phyloP scores from a whole-genome alignment of 2,329 filamentous ascomycete species.

The Orbilia quercus region DNA sequence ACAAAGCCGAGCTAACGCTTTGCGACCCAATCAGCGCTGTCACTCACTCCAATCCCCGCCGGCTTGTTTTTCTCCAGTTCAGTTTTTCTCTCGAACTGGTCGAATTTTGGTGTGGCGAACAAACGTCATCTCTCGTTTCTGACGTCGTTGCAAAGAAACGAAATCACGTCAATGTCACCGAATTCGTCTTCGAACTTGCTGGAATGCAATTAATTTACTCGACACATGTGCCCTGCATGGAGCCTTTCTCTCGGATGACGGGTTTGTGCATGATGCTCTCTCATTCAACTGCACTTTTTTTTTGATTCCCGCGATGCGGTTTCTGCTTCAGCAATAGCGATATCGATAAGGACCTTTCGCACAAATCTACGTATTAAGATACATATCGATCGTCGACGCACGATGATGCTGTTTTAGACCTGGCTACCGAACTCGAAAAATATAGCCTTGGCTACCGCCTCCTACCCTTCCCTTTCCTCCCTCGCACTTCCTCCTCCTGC shows the following conservation, averaged over 20 bases:
- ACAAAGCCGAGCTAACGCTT: constrained; percentile 2
- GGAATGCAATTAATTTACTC: too few relatives aligned
- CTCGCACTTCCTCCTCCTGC: constrained; percentile 33
- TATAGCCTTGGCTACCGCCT: constrained; percentile 3
- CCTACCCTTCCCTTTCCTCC: constrained; percentile 34
- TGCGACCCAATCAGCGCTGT: constrained; percentile 34
- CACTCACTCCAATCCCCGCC: constrained; percentile 9
- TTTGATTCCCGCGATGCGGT: not conserved
- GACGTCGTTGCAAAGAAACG: not conserved
- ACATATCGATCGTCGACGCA: too few relatives aligned
- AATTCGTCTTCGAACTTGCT: too few relatives aligned
- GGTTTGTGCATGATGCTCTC: not conserved
- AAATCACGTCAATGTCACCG: not conserved
- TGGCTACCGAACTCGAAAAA: too few relatives aligned
- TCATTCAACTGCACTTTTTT: too few relatives aligned
- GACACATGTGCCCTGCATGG: not conserved
- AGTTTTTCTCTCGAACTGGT: not conserved
- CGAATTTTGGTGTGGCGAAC: constrained; percentile 38
- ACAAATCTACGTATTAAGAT: too few relatives aligned
- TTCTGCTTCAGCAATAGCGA: too few relatives aligned
- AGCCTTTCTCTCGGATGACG: not conserved
- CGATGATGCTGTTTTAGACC: too few relatives aligned
- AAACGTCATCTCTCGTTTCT: constrained; percentile 45
- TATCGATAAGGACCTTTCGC: too few relatives aligned
- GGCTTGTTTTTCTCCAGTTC: constrained; percentile 31